Percentiles rank a stretch among this genome's conserved stretches.
phyloP scores from a whole-genome alignment of 2,329 filamentous ascomycete genomes.

The Coccinonectria pachysandricola region DNA sequence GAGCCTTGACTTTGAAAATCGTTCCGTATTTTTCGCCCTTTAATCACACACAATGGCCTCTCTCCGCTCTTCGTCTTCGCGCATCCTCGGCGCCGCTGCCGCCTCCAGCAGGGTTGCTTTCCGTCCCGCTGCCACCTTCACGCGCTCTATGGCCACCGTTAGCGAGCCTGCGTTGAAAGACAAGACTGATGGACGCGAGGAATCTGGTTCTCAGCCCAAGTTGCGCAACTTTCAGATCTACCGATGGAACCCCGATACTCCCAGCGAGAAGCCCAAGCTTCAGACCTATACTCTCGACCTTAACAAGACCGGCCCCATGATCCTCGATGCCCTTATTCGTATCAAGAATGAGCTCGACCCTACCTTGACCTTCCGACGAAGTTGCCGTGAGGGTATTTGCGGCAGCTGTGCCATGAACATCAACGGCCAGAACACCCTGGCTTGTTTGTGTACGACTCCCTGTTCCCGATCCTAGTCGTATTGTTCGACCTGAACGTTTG shows the following conservation, averaged over 20 bases:
- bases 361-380: slow-evolving; percentile 89
- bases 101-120: slow-evolving; percentile 31
- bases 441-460: slow-evolving; percentile 82
- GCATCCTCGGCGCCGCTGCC: slow-evolving; percentile 41
- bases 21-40: slow-evolving; percentile 22
- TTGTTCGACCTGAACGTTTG: too few species aligned
- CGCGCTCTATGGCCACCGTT: slow-evolving; percentile 45
- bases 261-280: slow-evolving; percentile 88
- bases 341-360: slow-evolving; percentile 99
- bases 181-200: too few species aligned
- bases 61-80: slow-evolving; percentile 47
- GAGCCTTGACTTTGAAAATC: too few species aligned
- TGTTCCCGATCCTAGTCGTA: too few species aligned
- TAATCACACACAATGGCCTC: slow-evolving; percentile 36
- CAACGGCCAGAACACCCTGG: slow-evolving; percentile 94
- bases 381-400: slow-evolving; percentile 96
- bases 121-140: slow-evolving; percentile 31
- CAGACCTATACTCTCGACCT: slow-evolving; percentile 90
- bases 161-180: too few species aligned
- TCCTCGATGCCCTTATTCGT: slow-evolving; percentile 89
- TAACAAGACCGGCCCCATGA: slow-evolving; percentile 99
- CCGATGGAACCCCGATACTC: slow-evolving; percentile 93
- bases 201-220: too few species aligned
- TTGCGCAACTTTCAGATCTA: slow-evolving; percentile 98
- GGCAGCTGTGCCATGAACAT: slow-evolving; percentile 99